These are phyloP conservation scores for Senna siamea DNA, from an alignment of 306 rosid genomes.

Conservation along the genomic window DNA sequence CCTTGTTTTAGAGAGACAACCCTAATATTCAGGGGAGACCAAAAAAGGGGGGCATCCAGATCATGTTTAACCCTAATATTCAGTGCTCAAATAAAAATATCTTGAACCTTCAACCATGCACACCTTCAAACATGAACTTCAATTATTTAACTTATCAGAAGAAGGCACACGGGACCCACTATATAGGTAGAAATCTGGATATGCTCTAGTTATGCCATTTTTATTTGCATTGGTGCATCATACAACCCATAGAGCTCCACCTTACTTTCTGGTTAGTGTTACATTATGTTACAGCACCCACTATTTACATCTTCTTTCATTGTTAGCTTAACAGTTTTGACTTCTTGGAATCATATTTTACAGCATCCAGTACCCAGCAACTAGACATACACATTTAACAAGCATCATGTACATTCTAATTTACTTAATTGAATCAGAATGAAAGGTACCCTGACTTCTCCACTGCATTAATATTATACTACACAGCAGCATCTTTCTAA, in stretches of 20 bases:
- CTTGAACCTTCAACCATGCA: neutral
- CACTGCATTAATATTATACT: neutral
- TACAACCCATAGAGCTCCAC: neutral
- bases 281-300: conserved; percentile 4
- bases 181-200: neutral
- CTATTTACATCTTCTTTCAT: neutral
- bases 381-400: neutral
- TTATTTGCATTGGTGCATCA: neutral
- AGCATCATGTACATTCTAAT: conserved; percentile 18
- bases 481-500: neutral
- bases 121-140: neutral
- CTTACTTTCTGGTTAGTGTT: neutral
- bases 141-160: neutral
- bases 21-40: too few relatives aligned
- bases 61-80: neutral
- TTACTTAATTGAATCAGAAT: neutral
- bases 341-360: conserved; percentile 6
- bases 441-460: conserved; percentile 16
- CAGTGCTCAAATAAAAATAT: neutral
- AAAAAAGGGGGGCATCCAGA: neutral
- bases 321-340: neutral
- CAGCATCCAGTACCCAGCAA: neutral
- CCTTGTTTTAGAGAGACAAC: too few relatives aligned
- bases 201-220: neutral
- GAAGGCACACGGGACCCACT: neutral